Conservation (phyloP, 305 asterid species). For the Rubia peregrina region DNA sequence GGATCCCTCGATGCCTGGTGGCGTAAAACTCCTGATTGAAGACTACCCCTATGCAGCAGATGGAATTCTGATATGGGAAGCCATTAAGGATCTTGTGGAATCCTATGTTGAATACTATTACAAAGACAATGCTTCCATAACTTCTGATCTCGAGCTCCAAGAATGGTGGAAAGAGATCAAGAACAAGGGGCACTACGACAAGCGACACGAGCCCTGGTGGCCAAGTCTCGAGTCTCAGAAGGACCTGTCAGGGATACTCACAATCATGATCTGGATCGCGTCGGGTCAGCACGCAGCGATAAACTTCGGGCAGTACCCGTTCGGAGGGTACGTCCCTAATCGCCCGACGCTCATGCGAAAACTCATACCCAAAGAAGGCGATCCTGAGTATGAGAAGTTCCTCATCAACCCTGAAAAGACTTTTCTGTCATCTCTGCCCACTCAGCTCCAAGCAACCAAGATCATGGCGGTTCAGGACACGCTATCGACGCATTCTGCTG, state of each 20-base stretch:
- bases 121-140: conserved; percentile 41
- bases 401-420: conserved; percentile 52
- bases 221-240: conserved; percentile 53
- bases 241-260: conserved; percentile 48
- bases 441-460: conserved; percentile 76
- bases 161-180: conserved; percentile 84
- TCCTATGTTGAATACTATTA: conserved; percentile 58
- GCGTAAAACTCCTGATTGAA: conserved; percentile 61
- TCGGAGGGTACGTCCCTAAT: conserved; percentile 67
- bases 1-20: conserved; percentile 66
- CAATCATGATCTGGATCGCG: conserved; percentile 69
- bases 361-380: conserved; percentile 44
- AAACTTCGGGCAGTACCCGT: conserved; percentile 79
- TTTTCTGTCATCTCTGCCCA: conserved; percentile 76
- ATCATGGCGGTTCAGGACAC: conserved; percentile 83
- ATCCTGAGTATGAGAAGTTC: conserved; percentile 48
- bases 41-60: conserved; percentile 91
- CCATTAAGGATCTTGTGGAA: conserved; percentile 59
- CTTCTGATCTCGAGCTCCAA: conserved; percentile 66
- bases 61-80: conserved; percentile 75
- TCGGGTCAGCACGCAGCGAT: conserved; percentile 85
- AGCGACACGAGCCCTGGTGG: conserved; percentile 77
- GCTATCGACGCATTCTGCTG: conserved; percentile 68
- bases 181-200: conserved; percentile 57
- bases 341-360: conserved; percentile 73